These are phyloP conservation scores for Trichoderma atroviride DNA, from an alignment of 2,329 filamentous ascomycete species.

Conservation along the genomic window DNA sequence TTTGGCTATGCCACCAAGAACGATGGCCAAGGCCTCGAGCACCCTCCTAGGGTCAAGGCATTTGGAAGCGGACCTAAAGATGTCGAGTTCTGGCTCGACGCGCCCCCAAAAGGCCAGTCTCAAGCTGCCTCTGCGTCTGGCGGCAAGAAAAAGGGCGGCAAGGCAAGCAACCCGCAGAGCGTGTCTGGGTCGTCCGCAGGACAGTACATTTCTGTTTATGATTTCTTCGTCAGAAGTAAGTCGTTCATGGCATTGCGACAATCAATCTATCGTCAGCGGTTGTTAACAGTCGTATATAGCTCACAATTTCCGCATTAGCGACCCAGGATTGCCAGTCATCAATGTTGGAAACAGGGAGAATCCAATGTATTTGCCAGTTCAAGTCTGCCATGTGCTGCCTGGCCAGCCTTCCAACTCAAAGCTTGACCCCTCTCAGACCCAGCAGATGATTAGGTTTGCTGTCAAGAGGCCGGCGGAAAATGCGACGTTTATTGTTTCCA, in stretches of 20 bases:
- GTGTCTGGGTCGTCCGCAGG: conserved; percentile 36
- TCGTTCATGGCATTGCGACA: background rate
- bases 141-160: conserved; percentile 24
- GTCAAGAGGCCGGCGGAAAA: conserved; percentile 59
- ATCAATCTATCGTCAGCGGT: background rate
- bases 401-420: conserved; percentile 57
- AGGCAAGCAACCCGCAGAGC: conserved; percentile 32
- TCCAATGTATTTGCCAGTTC: conserved; percentile 60
- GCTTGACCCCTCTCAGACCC: conserved; percentile 56
- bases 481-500: conserved; percentile 55
- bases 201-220: conserved; percentile 53
- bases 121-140: conserved; percentile 24
- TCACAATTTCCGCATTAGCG: conserved; percentile 41
- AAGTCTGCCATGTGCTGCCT: conserved; percentile 58
- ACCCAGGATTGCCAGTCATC: conserved; percentile 52
- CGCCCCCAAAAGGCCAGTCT: conserved; percentile 19
- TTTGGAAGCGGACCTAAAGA: conserved; percentile 52
- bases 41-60: conserved; percentile 34
- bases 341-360: conserved; percentile 59
- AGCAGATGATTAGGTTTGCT: conserved; percentile 63
- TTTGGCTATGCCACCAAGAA: conserved; percentile 40
- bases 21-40: conserved; percentile 37
- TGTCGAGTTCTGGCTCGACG: conserved; percentile 57
- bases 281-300: conserved; percentile 31
- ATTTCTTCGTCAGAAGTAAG: conserved; percentile 52